Evolutionary conservation across 495 filamentous ascomycete species (phyloP).

Genomic region (Arthonia radiata): DNA sequence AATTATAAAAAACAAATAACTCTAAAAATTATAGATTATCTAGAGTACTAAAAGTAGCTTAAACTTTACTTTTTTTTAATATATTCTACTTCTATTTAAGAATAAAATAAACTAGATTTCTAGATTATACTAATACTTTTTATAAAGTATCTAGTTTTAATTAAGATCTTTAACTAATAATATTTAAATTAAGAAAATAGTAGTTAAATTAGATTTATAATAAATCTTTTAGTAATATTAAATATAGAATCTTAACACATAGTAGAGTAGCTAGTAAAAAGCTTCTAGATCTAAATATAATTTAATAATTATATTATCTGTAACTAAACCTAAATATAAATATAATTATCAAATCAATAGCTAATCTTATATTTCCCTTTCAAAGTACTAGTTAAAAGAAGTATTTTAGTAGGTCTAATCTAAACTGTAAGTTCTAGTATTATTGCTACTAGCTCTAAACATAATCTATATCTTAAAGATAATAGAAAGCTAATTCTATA

Average conservation of each 20-base stretch:
- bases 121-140: neutral
- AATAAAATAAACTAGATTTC: neutral
- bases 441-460: too few relatives aligned
- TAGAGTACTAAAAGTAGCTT: neutral
- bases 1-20: neutral
- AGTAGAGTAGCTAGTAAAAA: too few relatives aligned
- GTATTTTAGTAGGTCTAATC: too few relatives aligned
- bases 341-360: neutral
- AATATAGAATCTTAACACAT: too few relatives aligned
- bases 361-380: neutral
- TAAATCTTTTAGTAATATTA: too few relatives aligned
- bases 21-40: neutral
- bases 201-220: too few relatives aligned
- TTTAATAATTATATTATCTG: neutral
- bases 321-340: neutral
- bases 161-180: neutral
- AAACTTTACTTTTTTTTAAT: neutral
- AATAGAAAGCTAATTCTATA: too few relatives aligned
- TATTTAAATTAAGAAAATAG: too few relatives aligned
- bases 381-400: neutral
- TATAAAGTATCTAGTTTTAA: neutral
- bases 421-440: too few relatives aligned
- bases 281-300: neutral
- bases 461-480: too few relatives aligned
- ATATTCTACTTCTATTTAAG: neutral